phyloP scores from a whole-genome alignment of 2,329 filamentous ascomycete species.

The Cordyceps javanica region DNA sequence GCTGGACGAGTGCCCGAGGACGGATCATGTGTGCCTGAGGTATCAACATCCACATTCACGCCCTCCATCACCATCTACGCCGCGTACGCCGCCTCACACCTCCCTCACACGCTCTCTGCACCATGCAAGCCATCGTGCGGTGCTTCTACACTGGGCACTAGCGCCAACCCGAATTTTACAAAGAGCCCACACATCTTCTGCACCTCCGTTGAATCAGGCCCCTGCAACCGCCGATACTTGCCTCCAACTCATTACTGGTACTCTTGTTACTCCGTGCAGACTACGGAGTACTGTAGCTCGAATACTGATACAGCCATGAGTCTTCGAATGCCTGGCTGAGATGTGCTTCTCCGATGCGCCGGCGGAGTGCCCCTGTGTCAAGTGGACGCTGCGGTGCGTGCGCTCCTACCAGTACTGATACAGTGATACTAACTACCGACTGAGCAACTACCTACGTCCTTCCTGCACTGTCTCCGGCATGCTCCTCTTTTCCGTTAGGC shows the following conservation, averaged over 20 bases:
- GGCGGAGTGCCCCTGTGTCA: neutral
- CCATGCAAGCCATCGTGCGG: conserved; percentile 6
- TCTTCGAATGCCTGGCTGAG: neutral
- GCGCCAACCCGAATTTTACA: neutral
- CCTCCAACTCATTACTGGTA: too few species aligned
- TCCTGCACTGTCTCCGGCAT: too few species aligned
- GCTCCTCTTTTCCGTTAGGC: neutral
- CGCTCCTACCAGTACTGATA: too few species aligned
- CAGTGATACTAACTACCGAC: too few species aligned
- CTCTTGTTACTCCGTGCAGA: too few species aligned
- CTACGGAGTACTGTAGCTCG: too few species aligned
- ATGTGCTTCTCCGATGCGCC: neutral
- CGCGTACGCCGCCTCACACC: neutral
- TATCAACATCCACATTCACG: neutral
- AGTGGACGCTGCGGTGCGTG: neutral
- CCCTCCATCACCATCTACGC: too few species aligned
- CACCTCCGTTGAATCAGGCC: neutral
- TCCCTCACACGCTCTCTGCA: neutral
- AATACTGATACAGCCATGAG: too few species aligned
- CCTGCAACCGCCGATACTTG: too few species aligned
- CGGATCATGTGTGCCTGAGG: neutral
- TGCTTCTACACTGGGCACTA: conserved; percentile 8
- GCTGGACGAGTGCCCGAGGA: neutral
- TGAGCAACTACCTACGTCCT: too few species aligned
- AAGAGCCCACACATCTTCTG: neutral